Conservation (phyloP, 2,329 filamentous ascomycete species). For the Sporothrix pallida region DNA sequence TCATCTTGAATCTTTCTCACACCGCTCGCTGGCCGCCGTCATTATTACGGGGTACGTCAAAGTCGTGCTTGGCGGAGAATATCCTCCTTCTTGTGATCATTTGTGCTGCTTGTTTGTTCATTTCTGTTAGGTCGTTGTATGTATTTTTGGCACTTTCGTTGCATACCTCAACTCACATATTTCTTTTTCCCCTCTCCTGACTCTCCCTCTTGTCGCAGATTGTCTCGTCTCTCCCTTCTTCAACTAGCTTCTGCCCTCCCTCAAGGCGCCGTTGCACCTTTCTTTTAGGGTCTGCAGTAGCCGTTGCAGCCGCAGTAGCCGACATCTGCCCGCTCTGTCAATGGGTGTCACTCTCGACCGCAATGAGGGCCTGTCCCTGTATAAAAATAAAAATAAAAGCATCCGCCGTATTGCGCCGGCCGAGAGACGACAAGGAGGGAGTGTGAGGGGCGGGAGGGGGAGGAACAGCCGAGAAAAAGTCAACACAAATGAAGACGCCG, state of each 20-base stretch:
- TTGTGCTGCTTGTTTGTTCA: not conserved
- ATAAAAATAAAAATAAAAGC: not conserved
- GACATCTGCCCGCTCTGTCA: not conserved
- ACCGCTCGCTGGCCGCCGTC: slow-evolving; percentile 19
- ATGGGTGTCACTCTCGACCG: not conserved
- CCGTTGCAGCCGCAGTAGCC: slow-evolving; percentile 18
- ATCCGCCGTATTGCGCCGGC: not conserved
- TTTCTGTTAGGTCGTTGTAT: not conserved
- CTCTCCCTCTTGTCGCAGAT: not conserved
- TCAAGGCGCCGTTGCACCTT: slow-evolving; percentile 5
- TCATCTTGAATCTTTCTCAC: slow-evolving; percentile 2
- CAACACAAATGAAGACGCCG: not conserved
- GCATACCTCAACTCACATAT: not conserved
- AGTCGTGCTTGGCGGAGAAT: not conserved
- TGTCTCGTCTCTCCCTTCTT: not conserved
- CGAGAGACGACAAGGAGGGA: not conserved
- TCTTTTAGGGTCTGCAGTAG: slow-evolving; percentile 13
- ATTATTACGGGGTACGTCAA: slow-evolving; percentile 7
- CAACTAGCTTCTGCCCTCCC: not conserved
- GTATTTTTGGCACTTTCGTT: not conserved
- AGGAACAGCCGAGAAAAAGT: not conserved
- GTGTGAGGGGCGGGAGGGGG: not conserved
- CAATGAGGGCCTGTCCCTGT: not conserved
- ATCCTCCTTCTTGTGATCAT: not conserved
- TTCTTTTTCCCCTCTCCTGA: not conserved